Percentiles rank a stretch among this genome's conserved stretches.
These are phyloP conservation scores for Triticum aestivum DNA, from an alignment of 176 grass and related monocot genomes.

Conservation along the genomic window IWGSC_CS_RefSeq_v2.1 NC_057814.1:590054037-590054536, in stretches of 20 bases:
- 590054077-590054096: conserved; percentile 16
- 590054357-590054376: no score
- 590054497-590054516: conserved; percentile 32
- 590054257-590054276: background rate
- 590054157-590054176: background rate
- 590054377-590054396: no score
- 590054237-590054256: background rate
- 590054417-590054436: no score
- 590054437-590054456: no score
- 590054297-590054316: background rate
- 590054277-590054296: background rate
- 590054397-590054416: no score
- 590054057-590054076: conserved; percentile 37
- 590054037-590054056: conserved; percentile 21
- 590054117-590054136: background rate
- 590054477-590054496: conserved; percentile 7
- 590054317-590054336: conserved; percentile 9
- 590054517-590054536: background rate
- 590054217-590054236: background rate
- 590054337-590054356: background rate
- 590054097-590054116: background rate
- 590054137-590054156: background rate
- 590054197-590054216: conserved; percentile 8
- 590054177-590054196: background rate
- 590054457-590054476: background rate